Evolutionary conservation across 768 basidiomycete species (phyloP), one percentile per base, ranked within the genome.

Genomic region (Phaeotremella skinneri): DNA sequence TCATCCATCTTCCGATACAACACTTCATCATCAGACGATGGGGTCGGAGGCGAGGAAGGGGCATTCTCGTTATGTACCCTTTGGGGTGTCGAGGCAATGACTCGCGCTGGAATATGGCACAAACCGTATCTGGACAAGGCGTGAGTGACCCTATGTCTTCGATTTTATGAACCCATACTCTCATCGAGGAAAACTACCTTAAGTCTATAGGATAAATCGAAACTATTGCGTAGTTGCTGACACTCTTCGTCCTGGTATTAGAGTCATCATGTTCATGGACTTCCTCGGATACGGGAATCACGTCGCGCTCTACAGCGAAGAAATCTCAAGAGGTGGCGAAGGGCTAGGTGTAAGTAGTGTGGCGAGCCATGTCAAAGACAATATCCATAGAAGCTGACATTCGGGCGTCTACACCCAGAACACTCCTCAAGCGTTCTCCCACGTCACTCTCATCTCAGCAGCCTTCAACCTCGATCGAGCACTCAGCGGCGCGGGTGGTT

Each of bases 31-130:
- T 85, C 89, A 0, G 87, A 89, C 57, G 94, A 97, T 67, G 94
- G 94, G 5, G 91, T 97, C 13, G 93, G 94, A 1, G 92, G 93
- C 1, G 90, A 94, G 63, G 93, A 96, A 77, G 93, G 93, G 1
- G 92, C 76, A 25, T 96, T 97, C 78, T 90, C 90, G 60, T 79
- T 98, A 48, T 66, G 29, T 61, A 89, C 71, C 2, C 56, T 77
- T 2, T 76, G 88, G 88, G 87, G 87, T 62, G 80, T 94, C 42
- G 92, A 97, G 68, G 91, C 91, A 0, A 78, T 98, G 61, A 90
- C 91, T 0, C 83, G 93, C 9, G 92, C 89, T 0, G 91, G 91
- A 0, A 83, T 88, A 58, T 89, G 83, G 60, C 88, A 94, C 65
- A 81, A 79, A 49, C 64, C 81, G 5, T 81, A 91, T 64, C 79